A percentile compares a stretch with the other conserved stretches of the same genome.
These are phyloP conservation scores for Zymoseptoria ardabiliae DNA, from an alignment of 2,329 filamentous ascomycete genomes.

Conservation along the genomic window DNA sequence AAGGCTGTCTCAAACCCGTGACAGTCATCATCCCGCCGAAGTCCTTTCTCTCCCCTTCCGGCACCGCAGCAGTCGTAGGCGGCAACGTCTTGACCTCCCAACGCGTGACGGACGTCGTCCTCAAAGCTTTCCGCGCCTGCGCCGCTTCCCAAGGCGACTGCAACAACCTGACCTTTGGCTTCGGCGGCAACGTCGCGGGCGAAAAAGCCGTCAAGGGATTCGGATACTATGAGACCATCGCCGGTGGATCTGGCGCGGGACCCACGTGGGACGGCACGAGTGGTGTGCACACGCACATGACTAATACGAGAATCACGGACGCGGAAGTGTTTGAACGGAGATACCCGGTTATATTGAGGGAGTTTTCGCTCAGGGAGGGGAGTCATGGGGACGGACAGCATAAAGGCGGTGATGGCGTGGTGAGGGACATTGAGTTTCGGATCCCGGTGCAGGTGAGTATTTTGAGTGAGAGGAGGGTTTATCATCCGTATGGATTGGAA, in stretches of 20 bases:
- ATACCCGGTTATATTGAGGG: slow-evolving; percentile 65
- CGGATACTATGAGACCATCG: slow-evolving; percentile 82
- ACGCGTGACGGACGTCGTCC: slow-evolving; percentile 73
- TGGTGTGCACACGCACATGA: slow-evolving; percentile 80
- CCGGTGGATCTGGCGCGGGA: slow-evolving; percentile 68
- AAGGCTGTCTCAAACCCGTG: slow-evolving; percentile 74
- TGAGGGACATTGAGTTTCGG: slow-evolving; percentile 74
- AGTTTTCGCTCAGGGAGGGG: slow-evolving; percentile 58
- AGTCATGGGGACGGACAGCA: slow-evolving; percentile 60
- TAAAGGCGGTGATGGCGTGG: slow-evolving; percentile 66
- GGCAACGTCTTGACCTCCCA: slow-evolving; percentile 75
- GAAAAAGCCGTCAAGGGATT: slow-evolving; percentile 64
- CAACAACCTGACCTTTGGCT: slow-evolving; percentile 81
- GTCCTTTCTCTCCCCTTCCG: slow-evolving; percentile 67
- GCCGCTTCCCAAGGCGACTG: slow-evolving; percentile 73
- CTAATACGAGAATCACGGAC: slow-evolving; percentile 78
- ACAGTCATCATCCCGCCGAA: slow-evolving; percentile 64
- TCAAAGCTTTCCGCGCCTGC: slow-evolving; percentile 72
- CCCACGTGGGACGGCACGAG: slow-evolving; percentile 64
- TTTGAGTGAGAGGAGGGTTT: slow-evolving; percentile 67
- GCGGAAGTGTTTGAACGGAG: slow-evolving; percentile 70
- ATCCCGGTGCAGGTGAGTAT: slow-evolving; percentile 73
- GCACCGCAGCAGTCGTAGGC: slow-evolving; percentile 72
- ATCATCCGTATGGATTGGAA: slow-evolving; percentile 72
- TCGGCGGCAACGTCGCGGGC: slow-evolving; percentile 58